A percentile compares a stretch with the other conserved stretches of the same genome.
Conservation (phyloP, 805 yeast species). For the Sugiyamaella valdiviana region DNA sequence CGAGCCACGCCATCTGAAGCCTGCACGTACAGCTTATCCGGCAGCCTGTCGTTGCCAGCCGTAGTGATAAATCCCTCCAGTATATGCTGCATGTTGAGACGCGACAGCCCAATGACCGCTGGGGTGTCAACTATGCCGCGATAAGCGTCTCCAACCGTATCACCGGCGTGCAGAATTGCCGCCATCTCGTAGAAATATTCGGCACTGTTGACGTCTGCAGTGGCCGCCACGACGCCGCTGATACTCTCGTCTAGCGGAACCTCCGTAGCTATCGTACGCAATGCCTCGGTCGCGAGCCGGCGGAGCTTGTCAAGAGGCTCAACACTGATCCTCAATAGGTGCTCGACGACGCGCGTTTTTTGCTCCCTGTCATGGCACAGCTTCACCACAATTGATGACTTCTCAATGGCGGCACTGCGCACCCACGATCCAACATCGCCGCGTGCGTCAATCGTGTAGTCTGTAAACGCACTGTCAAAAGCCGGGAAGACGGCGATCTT, state of each 20-base stretch:
- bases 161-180: no score
- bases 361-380: neutral
- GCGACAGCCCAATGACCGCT: no score
- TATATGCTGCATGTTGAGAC: no score
- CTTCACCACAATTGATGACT: constrained; percentile 7
- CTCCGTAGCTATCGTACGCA: no score
- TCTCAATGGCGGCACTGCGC: constrained; percentile 44
- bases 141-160: no score
- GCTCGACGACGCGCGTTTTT: constrained; percentile 13
- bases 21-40: neutral
- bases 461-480: constrained; percentile 48
- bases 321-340: constrained; percentile 48
- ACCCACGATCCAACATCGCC: constrained; percentile 91
- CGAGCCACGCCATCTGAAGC: neutral
- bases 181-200: neutral
- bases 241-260: neutral
- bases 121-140: no score
- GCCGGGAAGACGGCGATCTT: neutral
- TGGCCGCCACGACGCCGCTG: neutral
- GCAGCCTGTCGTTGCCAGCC: neutral
- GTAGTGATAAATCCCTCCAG: neutral
- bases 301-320: constrained; percentile 60
- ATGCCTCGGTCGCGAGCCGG: no score
- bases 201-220: neutral
- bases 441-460: constrained; percentile 69